Conservation (phyloP, 2,329 filamentous ascomycete species). For the Nigrograna mackinnonii region DNA sequence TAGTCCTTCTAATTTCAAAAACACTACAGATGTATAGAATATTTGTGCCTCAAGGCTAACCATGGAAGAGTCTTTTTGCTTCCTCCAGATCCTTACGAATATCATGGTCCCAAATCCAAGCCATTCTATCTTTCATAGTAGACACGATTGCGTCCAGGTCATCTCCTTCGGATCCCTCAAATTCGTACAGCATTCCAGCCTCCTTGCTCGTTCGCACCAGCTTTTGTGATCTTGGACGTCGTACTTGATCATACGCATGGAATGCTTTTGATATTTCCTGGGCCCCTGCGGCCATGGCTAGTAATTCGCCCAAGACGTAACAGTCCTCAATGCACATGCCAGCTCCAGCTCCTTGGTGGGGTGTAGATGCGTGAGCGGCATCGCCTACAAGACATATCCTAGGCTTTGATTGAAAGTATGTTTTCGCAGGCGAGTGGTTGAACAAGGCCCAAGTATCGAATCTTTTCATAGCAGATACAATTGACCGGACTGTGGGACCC, state of each 20-base stretch:
- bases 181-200: constrained; percentile 44
- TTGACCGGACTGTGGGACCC: constrained; percentile 16
- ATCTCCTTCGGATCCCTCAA: constrained; percentile 36
- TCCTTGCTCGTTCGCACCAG: constrained; percentile 45
- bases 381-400: constrained; percentile 55
- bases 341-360: constrained; percentile 57
- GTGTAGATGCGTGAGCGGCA: constrained; percentile 60
- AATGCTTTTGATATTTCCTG: constrained; percentile 36
- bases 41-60: too few relatives aligned
- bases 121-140: constrained; percentile 34
- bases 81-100: constrained; percentile 32
- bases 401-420: constrained; percentile 37
- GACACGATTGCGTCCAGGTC: constrained; percentile 36
- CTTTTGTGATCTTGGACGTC: constrained; percentile 43
- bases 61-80: too few relatives aligned
- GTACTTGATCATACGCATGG: constrained; percentile 40
- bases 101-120: constrained; percentile 47
- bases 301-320: constrained; percentile 46
- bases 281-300: constrained; percentile 23
- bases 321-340: constrained; percentile 60
- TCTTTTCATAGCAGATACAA: constrained; percentile 42
- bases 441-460: constrained; percentile 52
- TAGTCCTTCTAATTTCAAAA: too few relatives aligned
- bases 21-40: too few relatives aligned
- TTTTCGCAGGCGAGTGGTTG: constrained; percentile 48